Conservation (phyloP, 495 filamentous ascomycete genomes). For the Letharia columbiana region DNA sequence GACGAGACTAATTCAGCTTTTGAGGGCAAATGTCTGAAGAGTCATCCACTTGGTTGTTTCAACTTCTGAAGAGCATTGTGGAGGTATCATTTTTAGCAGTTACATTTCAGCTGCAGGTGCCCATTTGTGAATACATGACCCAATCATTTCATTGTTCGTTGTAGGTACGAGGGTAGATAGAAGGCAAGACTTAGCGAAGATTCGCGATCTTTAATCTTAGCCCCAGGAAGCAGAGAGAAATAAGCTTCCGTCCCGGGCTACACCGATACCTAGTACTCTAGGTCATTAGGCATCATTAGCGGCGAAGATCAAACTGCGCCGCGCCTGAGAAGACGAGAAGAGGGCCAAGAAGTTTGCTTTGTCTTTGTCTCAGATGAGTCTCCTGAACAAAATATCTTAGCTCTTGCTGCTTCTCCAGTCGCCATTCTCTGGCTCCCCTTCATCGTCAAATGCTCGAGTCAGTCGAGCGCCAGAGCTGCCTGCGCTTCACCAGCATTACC, state of each 20-base stretch:
- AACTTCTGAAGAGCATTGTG: neutral
- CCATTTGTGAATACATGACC: neutral
- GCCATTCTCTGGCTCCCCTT: neutral
- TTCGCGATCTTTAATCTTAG: neutral
- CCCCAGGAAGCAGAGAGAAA: neutral
- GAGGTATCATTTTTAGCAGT: neutral
- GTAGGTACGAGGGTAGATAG: no score
- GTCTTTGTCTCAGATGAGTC: neutral
- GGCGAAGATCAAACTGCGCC: neutral
- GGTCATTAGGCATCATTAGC: neutral
- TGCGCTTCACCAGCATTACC: neutral
- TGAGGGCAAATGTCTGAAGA: neutral
- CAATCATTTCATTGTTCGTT: neutral
- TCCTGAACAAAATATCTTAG: neutral
- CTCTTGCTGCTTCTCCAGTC: neutral
- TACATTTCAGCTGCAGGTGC: neutral
- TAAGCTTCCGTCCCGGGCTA: neutral
- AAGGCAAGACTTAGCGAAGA: neutral
- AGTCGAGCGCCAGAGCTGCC: neutral
- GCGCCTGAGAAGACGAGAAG: neutral
- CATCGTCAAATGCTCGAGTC: neutral
- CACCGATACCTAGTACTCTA: no score
- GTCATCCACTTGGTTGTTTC: neutral
- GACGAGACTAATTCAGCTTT: neutral
- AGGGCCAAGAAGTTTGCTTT: neutral